Conservation (phyloP, 345 rosid species). For the Eucalyptus curtisii region DNA sequence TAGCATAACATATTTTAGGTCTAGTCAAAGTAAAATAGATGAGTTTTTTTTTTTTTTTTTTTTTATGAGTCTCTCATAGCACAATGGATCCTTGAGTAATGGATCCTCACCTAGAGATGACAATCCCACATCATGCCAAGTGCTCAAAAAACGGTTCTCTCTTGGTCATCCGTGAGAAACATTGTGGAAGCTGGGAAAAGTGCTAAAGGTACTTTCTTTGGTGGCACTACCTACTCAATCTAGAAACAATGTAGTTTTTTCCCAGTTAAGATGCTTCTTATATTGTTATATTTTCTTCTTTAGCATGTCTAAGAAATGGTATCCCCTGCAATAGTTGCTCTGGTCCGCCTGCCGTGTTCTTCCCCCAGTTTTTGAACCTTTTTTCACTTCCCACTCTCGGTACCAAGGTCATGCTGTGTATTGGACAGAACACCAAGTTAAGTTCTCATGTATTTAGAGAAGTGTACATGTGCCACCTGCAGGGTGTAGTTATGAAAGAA, state of each 20-base stretch:
- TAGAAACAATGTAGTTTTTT: not conserved
- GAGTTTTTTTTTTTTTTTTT: no score
- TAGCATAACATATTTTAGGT: no score
- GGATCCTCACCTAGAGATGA: slow-evolving; percentile 22
- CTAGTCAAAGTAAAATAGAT: no score
- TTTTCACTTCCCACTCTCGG: not conserved
- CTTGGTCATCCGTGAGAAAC: slow-evolving; percentile 58
- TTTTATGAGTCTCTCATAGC: not conserved
- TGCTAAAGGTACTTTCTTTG: slow-evolving; percentile 45
- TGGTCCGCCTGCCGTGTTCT: not conserved
- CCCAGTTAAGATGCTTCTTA: not conserved
- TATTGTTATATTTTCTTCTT: not conserved
- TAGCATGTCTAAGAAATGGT: not conserved
- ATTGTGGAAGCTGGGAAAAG: slow-evolving; percentile 61
- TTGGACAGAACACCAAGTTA: not conserved
- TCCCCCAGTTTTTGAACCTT: not conserved
- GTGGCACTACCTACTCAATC: not conserved
- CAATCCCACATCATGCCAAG: not conserved
- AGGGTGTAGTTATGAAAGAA: not conserved
- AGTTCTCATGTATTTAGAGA: not conserved
- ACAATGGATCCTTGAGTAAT: not conserved
- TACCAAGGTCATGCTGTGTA: not conserved
- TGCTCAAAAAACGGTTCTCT: slow-evolving; percentile 60
- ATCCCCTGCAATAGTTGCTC: not conserved
- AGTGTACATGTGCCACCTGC: not conserved